A percentile compares a stretch with the other conserved stretches of the same genome.
These are phyloP conservation scores for Copromyces sp. DNA, from an alignment of 495 filamentous ascomycete species.

Conservation along the genomic window DNA sequence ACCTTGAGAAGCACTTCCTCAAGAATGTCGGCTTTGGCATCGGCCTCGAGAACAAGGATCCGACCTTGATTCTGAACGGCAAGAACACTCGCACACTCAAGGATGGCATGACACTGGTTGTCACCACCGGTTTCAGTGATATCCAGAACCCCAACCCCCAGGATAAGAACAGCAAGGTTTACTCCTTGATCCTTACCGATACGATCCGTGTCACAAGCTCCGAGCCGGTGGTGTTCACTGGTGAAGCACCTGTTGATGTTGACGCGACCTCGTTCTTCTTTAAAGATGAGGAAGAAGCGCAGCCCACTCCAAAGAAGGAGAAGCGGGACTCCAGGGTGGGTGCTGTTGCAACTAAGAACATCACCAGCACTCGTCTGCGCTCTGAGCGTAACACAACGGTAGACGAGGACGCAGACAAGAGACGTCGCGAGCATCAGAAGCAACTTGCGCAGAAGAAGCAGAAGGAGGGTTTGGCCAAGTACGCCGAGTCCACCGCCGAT, in stretches of 20 bases:
- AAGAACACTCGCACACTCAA: slow-evolving; percentile 76
- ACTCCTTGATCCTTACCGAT: slow-evolving; percentile 83
- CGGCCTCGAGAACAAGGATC: slow-evolving; percentile 82
- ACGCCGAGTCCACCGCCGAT: slow-evolving; percentile 67
- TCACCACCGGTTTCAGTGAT: slow-evolving; percentile 81
- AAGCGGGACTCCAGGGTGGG: slow-evolving; percentile 75
- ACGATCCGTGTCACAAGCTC: slow-evolving; percentile 76
- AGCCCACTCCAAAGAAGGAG: slow-evolving; percentile 59
- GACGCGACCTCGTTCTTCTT: slow-evolving; percentile 96
- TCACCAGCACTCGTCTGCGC: slow-evolving; percentile 85
- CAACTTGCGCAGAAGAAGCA: slow-evolving; percentile 82
- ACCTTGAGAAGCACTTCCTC: slow-evolving; percentile 84
- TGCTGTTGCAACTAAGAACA: slow-evolving; percentile 79
- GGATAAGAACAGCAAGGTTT: slow-evolving; percentile 75
- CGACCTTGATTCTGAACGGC: slow-evolving; percentile 67
- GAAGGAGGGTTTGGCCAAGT: slow-evolving; percentile 71
- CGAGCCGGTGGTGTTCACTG: slow-evolving; percentile 82
- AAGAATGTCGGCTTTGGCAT: slow-evolving; percentile 86
- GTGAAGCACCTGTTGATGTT: slow-evolving; percentile 77
- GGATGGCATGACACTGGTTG: slow-evolving; percentile 91
- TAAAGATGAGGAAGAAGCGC: slow-evolving; percentile 73
- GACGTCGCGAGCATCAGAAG: slow-evolving; percentile 86
- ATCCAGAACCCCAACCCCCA: slow-evolving; percentile 72
- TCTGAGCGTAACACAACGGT: slow-evolving; percentile 77
- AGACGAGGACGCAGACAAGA: slow-evolving; percentile 82